These are phyloP conservation scores for Fraxinus greggii DNA, from an alignment of 305 asterid species.

Conservation along the genomic window DNA sequence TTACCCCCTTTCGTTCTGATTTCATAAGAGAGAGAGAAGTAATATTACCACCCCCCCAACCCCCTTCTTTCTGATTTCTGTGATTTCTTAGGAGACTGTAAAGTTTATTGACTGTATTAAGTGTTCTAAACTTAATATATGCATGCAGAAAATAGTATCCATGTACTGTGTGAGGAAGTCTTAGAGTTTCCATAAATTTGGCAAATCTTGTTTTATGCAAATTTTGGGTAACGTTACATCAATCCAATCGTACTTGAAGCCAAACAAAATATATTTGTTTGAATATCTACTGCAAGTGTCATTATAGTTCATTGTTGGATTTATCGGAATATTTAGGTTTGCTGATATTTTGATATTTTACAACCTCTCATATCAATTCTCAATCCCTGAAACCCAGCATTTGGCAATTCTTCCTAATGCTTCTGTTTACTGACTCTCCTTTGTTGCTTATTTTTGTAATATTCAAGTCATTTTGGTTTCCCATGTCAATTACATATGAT, in stretches of 20 bases:
- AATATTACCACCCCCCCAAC: neutral
- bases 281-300: neutral
- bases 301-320: neutral
- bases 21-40: neutral
- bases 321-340: neutral
- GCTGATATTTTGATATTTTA: neutral
- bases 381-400: neutral
- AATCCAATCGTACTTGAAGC: neutral
- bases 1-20: neutral
- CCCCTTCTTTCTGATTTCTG: neutral
- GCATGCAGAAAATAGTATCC: neutral
- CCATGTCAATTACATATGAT: neutral
- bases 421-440: neutral
- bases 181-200: neutral
- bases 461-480: neutral
- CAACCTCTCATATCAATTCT: neutral
- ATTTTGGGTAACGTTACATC: neutral
- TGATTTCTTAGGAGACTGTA: neutral
- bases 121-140: neutral
- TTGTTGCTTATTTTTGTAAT: slow-evolving; percentile 1
- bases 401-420: neutral
- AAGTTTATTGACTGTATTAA: neutral
- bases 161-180: neutral
- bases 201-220: neutral
- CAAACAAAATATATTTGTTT: neutral